Evolutionary conservation across 148 eudicot species (phyloP).

Genomic region (Agrostemma githago): DNA sequence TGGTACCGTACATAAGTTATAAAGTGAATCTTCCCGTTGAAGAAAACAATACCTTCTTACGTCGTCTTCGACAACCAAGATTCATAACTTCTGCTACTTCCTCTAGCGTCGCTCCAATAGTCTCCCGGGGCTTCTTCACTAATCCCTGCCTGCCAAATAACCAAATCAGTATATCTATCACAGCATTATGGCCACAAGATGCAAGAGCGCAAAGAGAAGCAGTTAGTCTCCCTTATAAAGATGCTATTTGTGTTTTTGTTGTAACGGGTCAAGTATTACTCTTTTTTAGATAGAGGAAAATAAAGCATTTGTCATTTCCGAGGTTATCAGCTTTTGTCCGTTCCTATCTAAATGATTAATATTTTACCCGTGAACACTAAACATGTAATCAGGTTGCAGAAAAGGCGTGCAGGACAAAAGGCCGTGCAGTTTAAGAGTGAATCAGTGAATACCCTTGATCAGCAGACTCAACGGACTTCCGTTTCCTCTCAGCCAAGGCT

Average conservation of each 20-base stretch:
- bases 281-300: background rate
- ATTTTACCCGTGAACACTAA: background rate
- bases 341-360: too few relatives aligned
- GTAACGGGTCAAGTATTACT: background rate
- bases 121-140: constrained; percentile 47
- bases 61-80: constrained; percentile 40
- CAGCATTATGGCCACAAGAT: background rate
- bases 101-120: constrained; percentile 46
- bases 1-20: too few relatives aligned
- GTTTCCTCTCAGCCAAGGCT: constrained; percentile 62
- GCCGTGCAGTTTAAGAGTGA: background rate
- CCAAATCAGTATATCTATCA: constrained; percentile 3
- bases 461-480: constrained; percentile 30
- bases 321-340: too few relatives aligned
- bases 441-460: constrained; percentile 27
- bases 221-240: too few relatives aligned
- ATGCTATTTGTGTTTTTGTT: too few relatives aligned
- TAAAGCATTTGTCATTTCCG: background rate
- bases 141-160: constrained; percentile 45
- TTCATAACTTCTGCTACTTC: constrained; percentile 68
- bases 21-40: too few relatives aligned
- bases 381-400: background rate
- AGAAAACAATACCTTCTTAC: constrained; percentile 48
- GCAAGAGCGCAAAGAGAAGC: background rate
- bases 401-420: background rate